Evolutionary conservation across 352 stramenopile genomes (phyloP).

Genomic region (Globisporangium abappressorium): DNA sequence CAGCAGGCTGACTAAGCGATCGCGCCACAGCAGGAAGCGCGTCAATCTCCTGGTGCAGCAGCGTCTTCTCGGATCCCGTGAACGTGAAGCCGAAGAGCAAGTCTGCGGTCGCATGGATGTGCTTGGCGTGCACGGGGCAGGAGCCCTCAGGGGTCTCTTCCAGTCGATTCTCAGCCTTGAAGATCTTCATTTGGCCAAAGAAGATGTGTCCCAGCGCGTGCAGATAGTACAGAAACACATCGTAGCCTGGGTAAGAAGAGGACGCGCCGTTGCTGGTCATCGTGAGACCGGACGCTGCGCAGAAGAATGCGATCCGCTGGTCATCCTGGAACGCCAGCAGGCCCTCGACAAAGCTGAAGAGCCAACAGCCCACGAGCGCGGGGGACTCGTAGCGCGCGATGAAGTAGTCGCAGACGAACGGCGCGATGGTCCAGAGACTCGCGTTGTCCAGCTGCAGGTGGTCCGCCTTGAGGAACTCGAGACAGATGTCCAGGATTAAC

Average conservation of each 20-base stretch:
- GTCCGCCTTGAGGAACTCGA: slow-evolving; percentile 75
- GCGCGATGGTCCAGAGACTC: slow-evolving; percentile 46
- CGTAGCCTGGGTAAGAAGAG: slow-evolving; percentile 30
- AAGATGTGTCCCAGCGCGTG: slow-evolving; percentile 63
- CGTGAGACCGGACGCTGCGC: slow-evolving; percentile 32
- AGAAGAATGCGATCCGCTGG: slow-evolving; percentile 63
- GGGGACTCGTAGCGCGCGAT: slow-evolving; percentile 48
- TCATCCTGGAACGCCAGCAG: slow-evolving; percentile 45
- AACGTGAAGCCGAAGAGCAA: slow-evolving; percentile 49
- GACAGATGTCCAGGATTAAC: slow-evolving; percentile 64
- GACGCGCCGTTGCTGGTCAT: not conserved
- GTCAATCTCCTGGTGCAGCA: slow-evolving; percentile 35
- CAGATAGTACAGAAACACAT: slow-evolving; percentile 68
- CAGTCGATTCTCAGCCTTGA: slow-evolving; percentile 49
- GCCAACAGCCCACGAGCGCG: slow-evolving; percentile 45
- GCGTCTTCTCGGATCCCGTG: slow-evolving; percentile 29
- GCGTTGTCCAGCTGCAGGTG: slow-evolving; percentile 53
- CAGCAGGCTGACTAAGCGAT: not conserved
- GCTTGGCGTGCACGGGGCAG: slow-evolving; percentile 37
- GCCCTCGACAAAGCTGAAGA: slow-evolving; percentile 48
- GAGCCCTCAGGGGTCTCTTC: slow-evolving; percentile 51
- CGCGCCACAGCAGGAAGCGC: slow-evolving; percentile 18
- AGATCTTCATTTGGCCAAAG: slow-evolving; percentile 72
- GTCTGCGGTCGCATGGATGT: slow-evolving; percentile 29
- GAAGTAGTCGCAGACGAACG: slow-evolving; percentile 77